These are phyloP conservation scores for Phoma sp. DNA, from an alignment of 2,329 filamentous ascomycete genomes.

Conservation along the genomic window DNA sequence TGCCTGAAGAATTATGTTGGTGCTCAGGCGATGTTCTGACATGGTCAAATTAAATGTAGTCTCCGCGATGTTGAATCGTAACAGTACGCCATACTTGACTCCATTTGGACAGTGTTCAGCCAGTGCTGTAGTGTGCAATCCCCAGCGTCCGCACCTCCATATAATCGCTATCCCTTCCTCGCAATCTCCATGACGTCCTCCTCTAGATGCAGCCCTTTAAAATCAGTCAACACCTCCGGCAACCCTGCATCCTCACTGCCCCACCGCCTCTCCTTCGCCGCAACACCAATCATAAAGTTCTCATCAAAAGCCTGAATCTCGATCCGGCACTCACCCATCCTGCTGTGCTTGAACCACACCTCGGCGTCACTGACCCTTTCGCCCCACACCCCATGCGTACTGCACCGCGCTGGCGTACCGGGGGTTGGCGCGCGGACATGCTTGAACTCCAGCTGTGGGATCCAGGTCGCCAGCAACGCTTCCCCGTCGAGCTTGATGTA, in stretches of 20 bases:
- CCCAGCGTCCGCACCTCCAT: not conserved
- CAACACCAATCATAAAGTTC: slow-evolving; percentile 65
- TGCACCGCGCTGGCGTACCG: slow-evolving; percentile 52
- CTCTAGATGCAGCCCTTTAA: slow-evolving; percentile 56
- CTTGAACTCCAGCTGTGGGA: slow-evolving; percentile 72
- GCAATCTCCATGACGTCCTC: slow-evolving; percentile 47
- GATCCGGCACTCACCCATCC: slow-evolving; percentile 60
- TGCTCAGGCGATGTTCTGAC: no score
- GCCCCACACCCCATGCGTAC: slow-evolving; percentile 54
- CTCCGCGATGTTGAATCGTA: not conserved
- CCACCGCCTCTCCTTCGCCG: slow-evolving; percentile 46
- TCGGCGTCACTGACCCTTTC: slow-evolving; percentile 56
- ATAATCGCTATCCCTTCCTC: not conserved
- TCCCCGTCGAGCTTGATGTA: slow-evolving; percentile 86
- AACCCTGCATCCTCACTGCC: slow-evolving; percentile 43
- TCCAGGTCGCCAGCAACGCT: slow-evolving; percentile 75
- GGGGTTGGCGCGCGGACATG: slow-evolving; percentile 60
- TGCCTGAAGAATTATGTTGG: no score
- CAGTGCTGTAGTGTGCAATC: not conserved
- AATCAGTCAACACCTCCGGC: slow-evolving; percentile 49
- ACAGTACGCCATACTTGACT: not conserved
- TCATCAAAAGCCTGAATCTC: slow-evolving; percentile 65
- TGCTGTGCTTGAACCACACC: slow-evolving; percentile 51
- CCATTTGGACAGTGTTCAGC: not conserved
- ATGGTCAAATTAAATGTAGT: no score